phyloP scores from a whole-genome alignment of 192 early-diverging fungal genomes.

The Spizellomyces punctatus region DNA sequence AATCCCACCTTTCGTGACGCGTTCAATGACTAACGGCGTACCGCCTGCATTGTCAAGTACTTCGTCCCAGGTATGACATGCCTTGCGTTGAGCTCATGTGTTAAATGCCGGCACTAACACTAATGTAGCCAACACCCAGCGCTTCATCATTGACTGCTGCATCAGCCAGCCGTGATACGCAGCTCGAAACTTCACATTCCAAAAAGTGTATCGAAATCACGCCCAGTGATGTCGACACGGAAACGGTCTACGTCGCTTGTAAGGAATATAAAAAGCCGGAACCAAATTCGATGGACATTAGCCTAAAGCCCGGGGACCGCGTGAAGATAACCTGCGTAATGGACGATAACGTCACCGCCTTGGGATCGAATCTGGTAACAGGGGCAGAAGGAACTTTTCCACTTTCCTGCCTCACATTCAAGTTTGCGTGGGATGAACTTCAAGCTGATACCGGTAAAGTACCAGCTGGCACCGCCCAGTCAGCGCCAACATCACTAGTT shows the following conservation, averaged over 20 bases:
- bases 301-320: slow-evolving; percentile 19
- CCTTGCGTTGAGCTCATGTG: too few species aligned
- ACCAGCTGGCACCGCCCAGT: background rate
- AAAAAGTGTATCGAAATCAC: background rate
- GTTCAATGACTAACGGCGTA: background rate
- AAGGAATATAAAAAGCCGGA: slow-evolving; percentile 1
- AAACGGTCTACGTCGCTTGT: slow-evolving; percentile 13
- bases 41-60: background rate
- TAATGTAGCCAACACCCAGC: too few species aligned
- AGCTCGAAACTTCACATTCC: background rate
- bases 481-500: background rate
- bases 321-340: slow-evolving; percentile 11
- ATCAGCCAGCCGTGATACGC: background rate
- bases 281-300: slow-evolving; percentile 11
- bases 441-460: background rate
- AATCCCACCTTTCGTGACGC: background rate
- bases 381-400: slow-evolving; percentile 23
- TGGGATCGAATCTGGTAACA: slow-evolving; percentile 21
- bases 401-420: background rate
- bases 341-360: slow-evolving; percentile 10
- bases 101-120: too few species aligned
- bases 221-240: background rate
- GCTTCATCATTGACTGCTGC: background rate
- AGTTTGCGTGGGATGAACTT: background rate
- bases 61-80: background rate